Evolutionary conservation across 106 monocot genomes (phyloP).

Genomic region (Dendrobium nobile): DNA sequence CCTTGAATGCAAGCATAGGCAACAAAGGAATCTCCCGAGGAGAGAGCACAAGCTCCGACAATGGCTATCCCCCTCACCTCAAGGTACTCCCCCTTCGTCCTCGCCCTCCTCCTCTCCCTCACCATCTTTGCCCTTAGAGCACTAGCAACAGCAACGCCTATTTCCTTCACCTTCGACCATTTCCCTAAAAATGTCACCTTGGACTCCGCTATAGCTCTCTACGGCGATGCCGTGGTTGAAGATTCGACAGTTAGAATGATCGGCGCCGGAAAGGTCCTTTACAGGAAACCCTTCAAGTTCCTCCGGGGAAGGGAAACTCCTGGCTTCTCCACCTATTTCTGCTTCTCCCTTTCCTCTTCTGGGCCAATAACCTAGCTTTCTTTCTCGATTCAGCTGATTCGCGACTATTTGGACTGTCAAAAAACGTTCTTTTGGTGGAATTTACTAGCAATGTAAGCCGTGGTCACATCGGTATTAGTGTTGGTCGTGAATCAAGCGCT

Average conservation of each 20-base stretch:
- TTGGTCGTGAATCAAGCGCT: conserved; percentile 23
- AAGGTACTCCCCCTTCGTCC: conserved; percentile 11
- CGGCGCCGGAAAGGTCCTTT: conserved; percentile 25
- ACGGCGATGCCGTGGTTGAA: conserved; percentile 38
- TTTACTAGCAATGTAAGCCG: conserved; percentile 25
- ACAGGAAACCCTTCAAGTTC: conserved; percentile 33
- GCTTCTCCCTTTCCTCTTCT: conserved; percentile 40
- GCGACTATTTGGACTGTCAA: conserved; percentile 7
- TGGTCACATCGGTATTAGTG: conserved; percentile 23
- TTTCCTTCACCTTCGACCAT: conserved; percentile 49
- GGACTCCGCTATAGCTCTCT: conserved; percentile 28
- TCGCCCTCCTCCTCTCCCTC: conserved; percentile 8
- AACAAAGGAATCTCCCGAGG: not conserved
- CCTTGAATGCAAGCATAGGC: not conserved
- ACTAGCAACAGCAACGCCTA: conserved; percentile 6
- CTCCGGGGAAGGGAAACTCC: conserved; percentile 32
- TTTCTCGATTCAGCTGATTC: conserved; percentile 31
- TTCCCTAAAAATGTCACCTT: conserved; percentile 21
- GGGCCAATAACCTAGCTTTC: conserved; percentile 35
- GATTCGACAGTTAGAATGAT: conserved; percentile 30
- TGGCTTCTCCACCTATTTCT: conserved; percentile 66
- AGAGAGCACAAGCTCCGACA: not conserved
- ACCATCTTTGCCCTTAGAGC: not conserved
- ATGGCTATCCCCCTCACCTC: conserved; percentile 13
- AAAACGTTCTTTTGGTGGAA: conserved; percentile 35